phyloP scores from a whole-genome alignment of 2,329 filamentous ascomycete genomes.

The Pochonia chlamydosporia region DNA sequence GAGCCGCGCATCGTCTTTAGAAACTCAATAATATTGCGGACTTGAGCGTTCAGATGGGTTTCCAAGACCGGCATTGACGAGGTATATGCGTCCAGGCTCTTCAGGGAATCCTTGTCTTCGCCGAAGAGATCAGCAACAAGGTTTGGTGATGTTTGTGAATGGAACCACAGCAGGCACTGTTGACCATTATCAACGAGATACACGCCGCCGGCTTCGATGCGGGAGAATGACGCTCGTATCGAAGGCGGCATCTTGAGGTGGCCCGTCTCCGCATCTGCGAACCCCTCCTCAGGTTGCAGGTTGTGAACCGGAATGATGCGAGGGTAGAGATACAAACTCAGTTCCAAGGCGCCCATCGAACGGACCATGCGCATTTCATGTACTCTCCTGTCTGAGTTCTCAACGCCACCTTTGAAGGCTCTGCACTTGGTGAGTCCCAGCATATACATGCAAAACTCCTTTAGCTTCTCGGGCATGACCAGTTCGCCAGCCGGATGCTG shows the following conservation, averaged over 20 bases:
- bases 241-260: conserved; percentile 78
- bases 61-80: conserved; percentile 77
- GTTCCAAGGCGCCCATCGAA: conserved; percentile 77
- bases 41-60: conserved; percentile 90
- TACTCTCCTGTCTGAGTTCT: conserved; percentile 83
- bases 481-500: conserved; percentile 88
- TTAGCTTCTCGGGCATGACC: conserved; percentile 90
- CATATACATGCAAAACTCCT: conserved; percentile 96
- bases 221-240: conserved; percentile 77
- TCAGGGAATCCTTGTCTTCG: conserved; percentile 60
- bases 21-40: conserved; percentile 88
- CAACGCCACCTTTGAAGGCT: conserved; percentile 87
- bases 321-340: conserved; percentile 91
- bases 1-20: conserved; percentile 73
- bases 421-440: conserved; percentile 83
- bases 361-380: conserved; percentile 89
- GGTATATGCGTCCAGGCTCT: conserved; percentile 73
- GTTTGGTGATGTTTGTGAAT: conserved; percentile 87
- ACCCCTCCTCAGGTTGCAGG: conserved; percentile 80
- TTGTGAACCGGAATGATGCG: conserved; percentile 90
- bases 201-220: conserved; percentile 86
- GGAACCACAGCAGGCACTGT: conserved; percentile 85
- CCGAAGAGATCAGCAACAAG: conserved; percentile 88
- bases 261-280: conserved; percentile 79
- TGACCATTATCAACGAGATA: conserved; percentile 97